A percentile compares a stretch with the other conserved stretches of the same genome.
These are phyloP conservation scores for Hirsutella minnesotensis DNA, from an alignment of 2,329 filamentous ascomycete genomes.

Conservation along the genomic window DNA sequence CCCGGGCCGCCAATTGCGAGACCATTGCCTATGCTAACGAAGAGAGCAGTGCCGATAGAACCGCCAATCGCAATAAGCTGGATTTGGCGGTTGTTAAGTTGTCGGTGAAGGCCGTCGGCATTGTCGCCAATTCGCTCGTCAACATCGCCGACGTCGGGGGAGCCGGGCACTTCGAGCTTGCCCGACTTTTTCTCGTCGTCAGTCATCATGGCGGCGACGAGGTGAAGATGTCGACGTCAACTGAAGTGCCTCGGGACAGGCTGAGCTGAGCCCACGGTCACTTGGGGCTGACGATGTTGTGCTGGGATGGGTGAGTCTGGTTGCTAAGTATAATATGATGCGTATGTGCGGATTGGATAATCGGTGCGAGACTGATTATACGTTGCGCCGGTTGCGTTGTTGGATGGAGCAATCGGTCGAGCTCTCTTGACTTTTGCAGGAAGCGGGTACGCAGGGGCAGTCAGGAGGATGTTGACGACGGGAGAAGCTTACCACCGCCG, in stretches of 20 bases:
- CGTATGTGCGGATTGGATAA: too few relatives aligned
- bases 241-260: not conserved
- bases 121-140: slow-evolving; percentile 16
- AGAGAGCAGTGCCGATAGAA: slow-evolving; percentile 45
- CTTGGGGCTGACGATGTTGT: too few relatives aligned
- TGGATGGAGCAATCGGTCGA: too few relatives aligned
- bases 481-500: too few relatives aligned
- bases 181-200: slow-evolving; percentile 16
- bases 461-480: too few relatives aligned
- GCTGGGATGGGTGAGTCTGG: too few relatives aligned
- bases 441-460: too few relatives aligned
- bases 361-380: too few relatives aligned
- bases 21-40: slow-evolving; percentile 49
- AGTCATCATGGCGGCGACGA: slow-evolving; percentile 5
- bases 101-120: slow-evolving; percentile 29
- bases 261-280: too few relatives aligned
- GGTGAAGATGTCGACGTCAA: not conserved
- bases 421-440: too few relatives aligned
- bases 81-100: slow-evolving; percentile 41
- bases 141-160: slow-evolving; percentile 14
- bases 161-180: slow-evolving; percentile 12
- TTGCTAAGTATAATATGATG: too few relatives aligned
- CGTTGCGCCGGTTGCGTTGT: too few relatives aligned
- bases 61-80: slow-evolving; percentile 48
- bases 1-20: slow-evolving; percentile 30